Evolutionary conservation across 2,329 filamentous ascomycete genomes (phyloP), one percentile per base, ranked within the genome.

Genomic region (Nemania sp.): DNA sequence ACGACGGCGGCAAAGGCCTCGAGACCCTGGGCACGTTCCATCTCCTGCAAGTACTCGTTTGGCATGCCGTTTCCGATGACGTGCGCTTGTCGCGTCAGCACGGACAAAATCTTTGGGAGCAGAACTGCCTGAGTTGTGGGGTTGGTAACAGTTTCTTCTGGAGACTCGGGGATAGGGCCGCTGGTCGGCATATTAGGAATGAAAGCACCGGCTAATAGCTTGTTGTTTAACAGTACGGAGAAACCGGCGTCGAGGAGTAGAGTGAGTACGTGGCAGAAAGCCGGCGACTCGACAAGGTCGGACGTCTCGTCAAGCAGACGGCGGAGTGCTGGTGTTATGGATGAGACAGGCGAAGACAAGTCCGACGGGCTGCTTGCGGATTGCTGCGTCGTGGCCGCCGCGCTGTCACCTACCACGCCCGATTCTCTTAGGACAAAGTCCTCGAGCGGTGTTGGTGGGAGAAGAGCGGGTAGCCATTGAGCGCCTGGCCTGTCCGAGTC

Each of bases 291-390:
- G 67, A 97, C 87, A 20, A 99, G 82, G 69, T 99, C 94, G 33
- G 93, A 90, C 2, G 94, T 97, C 76, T 99, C 94, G 69, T 99
- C 93, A 1, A 99, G 82, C 17, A 99, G 82, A 53, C 89, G 87
- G 51, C 93, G 86, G 51, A 99, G 82, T n/a, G 80, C 78, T 24
- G 77, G 70, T 11, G 73, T 62, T n/a, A 74, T 64, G 2, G 75
- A 66, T 3, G 72, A 67, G 3, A 71, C 54, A 12, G 70, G 40
- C 8, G 56, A 59, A 14, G 67, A 23, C n/a, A n/a, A n/a, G 64
- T 59, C 28, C 7, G 47, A 52, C 6, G 42, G 48, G 50, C 44
- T 45, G 15, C 51, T n/a, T n/a, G n/a, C 37, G n/a, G 46, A 40
- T 23, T 49, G 52, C 14, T 53, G 30, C 15, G 72, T 58, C 66